A percentile compares a stretch with the other conserved stretches of the same genome.
Evolutionary conservation across 2,329 filamentous ascomycete genomes (phyloP).

Genomic region (Pseudofabraea citricarpa): DNA sequence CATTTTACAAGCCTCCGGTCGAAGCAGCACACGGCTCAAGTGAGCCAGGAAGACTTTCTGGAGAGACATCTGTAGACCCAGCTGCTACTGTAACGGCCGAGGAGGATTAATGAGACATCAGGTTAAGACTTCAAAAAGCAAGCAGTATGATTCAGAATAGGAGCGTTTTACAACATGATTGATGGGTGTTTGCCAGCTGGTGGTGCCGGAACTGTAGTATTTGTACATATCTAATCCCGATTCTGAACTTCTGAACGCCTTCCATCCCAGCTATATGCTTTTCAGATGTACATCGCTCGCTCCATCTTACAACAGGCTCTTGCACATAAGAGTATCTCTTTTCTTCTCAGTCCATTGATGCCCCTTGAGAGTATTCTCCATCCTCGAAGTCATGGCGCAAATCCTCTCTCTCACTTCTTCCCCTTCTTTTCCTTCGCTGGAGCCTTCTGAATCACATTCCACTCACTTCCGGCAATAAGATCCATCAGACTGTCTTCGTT

Average conservation of each 20-base stretch:
- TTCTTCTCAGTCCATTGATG: too few species aligned
- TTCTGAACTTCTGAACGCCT: constrained; percentile 9
- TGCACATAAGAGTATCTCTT: too few species aligned
- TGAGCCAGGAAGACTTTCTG: constrained; percentile 42
- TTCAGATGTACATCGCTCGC: constrained; percentile 1
- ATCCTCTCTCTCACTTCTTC: constrained; percentile 21
- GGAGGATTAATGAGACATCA: constrained; percentile 16
- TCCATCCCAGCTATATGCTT: constrained; percentile 2
- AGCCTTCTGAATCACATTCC: constrained; percentile 13
- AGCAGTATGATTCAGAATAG: too few species aligned
- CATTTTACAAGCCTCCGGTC: constrained; percentile 61
- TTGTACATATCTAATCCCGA: constrained; percentile 27
- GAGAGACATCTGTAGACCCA: constrained; percentile 16
- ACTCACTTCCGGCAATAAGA: constrained; percentile 44
- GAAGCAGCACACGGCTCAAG: constrained; percentile 41
- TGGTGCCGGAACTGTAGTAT: constrained; percentile 12
- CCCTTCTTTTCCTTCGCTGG: constrained; percentile 29
- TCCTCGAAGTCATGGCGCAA: too few species aligned
- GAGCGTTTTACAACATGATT: too few species aligned
- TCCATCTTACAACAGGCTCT: constrained; percentile 1
- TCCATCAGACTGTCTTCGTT: constrained; percentile 52
- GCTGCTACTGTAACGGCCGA: constrained; percentile 16
- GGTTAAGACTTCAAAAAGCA: too few species aligned
- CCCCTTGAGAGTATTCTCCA: too few species aligned
- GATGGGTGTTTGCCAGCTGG: constrained; percentile 1